A percentile compares a stretch with the other conserved stretches of the same genome.
phyloP scores from a whole-genome alignment of 2,329 filamentous ascomycete genomes.

The Bisporella sp. region DNA sequence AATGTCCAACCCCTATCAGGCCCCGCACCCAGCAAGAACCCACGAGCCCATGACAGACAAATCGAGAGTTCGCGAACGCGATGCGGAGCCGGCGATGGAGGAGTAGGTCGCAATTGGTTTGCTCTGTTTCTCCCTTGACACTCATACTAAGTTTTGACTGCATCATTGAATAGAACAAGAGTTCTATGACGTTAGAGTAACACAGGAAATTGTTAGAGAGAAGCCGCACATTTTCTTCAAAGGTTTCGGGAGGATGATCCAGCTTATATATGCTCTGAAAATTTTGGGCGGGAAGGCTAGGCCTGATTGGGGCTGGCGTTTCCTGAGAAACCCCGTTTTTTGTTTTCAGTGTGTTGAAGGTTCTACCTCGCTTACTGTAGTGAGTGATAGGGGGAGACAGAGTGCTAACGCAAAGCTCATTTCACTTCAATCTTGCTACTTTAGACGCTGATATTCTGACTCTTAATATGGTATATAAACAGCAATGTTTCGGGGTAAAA shows the following conservation, averaged over 20 bases:
- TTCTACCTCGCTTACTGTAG: no score
- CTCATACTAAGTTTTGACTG: constrained; percentile 23
- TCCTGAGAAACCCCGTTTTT: background rate
- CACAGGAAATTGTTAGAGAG: constrained; percentile 21
- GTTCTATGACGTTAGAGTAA: constrained; percentile 25
- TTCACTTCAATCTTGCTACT: no score
- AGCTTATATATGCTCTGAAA: no score
- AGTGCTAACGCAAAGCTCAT: no score
- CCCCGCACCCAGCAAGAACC: constrained; percentile 22
- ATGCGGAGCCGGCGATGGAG: constrained; percentile 35
- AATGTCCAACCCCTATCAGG: constrained; percentile 48
- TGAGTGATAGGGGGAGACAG: no score
- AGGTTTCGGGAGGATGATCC: background rate
- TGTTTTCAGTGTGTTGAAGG: background rate
- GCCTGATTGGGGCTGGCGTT: background rate
- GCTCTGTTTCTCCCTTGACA: constrained; percentile 30
- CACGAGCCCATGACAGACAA: constrained; percentile 21
- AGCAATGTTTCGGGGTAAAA: no score
- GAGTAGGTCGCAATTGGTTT: constrained; percentile 66
- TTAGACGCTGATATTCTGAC: no score
- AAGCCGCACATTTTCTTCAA: constrained; percentile 24
- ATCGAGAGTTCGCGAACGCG: constrained; percentile 24
- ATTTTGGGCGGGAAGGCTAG: no score
- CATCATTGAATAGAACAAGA: constrained; percentile 19
- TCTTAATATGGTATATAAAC: no score